Evolutionary conservation across 2,329 filamentous ascomycete species (phyloP), one percentile per base, ranked within the genome.

Genomic region (Ceratocystiopsis minuta): DNA sequence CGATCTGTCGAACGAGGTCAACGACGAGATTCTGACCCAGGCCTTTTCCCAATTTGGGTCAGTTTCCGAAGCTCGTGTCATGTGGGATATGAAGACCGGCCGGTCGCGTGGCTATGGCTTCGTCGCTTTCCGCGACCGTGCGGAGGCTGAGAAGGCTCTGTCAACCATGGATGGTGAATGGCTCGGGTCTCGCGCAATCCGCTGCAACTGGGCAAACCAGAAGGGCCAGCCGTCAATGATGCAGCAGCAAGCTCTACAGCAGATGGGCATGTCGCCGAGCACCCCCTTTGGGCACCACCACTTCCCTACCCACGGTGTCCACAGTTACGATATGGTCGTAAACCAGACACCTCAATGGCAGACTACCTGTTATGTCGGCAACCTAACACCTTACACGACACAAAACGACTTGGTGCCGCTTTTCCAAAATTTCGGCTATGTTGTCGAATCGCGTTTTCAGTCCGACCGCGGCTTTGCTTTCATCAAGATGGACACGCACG

Each of bases 11-110:
- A 98, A 98, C 56, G 90, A 98, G 61, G 90, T 98, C 59, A 98
- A 98, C 54, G 90, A 98, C 53, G 90, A 98, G 56, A 76, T 95
- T 41, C 71, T 98, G 17, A 68, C 81, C 15, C 87, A 95, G 61
- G 90, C 90, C 13, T 98, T 98, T 63, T 92, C 85, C 38, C 85
- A 85, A 37, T 98, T 96, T 59, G 90, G 90, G 35, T 84, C 78
- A 13, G 87, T 98, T 39, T 98, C 90, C 3, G 90, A 98, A 62
- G 90, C 90, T 46, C 86, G 90, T 54, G 90, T 98, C 49, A 98
- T 98, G 90, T 98, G 90, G 90, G 90, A 98, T 60, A 98, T 98
- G 90, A 98, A 98, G 72, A 98, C 90, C 33, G 90, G 90, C 51
- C 80, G 90, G 49, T 96, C 90, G 51, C 83, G 90, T 57, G 90